phyloP scores from a whole-genome alignment of 768 basidiomycete genomes.

The Boletus huronensis region DNA sequence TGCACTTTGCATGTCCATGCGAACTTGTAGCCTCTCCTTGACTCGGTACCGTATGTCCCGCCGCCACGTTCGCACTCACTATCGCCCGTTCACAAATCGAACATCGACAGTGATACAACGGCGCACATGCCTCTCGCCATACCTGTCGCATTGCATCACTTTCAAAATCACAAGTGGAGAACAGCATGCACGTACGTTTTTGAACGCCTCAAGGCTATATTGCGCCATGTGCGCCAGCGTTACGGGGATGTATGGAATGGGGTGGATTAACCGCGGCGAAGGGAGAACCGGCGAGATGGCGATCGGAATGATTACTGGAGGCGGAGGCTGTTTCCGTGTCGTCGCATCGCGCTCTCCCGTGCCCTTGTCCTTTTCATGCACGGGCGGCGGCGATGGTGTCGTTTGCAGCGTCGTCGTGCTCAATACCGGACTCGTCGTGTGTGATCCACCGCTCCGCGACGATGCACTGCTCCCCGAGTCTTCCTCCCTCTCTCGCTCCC shows the following conservation, averaged over 20 bases:
- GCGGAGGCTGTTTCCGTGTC: constrained; percentile 20
- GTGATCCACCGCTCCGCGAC: constrained; percentile 50
- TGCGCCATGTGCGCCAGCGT: constrained; percentile 52
- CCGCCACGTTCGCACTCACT: constrained; percentile 44
- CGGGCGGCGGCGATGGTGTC: constrained; percentile 72
- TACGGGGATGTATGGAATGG: constrained; percentile 67
- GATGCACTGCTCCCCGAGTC: constrained; percentile 46
- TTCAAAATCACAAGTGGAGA: neutral
- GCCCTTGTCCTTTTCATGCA: constrained; percentile 36
- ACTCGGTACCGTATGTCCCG: constrained; percentile 35
- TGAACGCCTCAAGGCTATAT: constrained; percentile 57
- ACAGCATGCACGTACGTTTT: constrained; percentile 40
- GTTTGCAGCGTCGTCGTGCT: constrained; percentile 73
- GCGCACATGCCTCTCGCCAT: constrained; percentile 73
- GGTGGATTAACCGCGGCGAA: constrained; percentile 55
- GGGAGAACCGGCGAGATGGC: constrained; percentile 60
- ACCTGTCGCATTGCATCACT: constrained; percentile 37
- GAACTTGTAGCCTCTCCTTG: constrained; percentile 19
- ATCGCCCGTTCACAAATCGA: constrained; percentile 70
- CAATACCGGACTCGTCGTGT: constrained; percentile 67
- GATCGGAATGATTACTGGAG: constrained; percentile 33
- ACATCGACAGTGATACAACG: constrained; percentile 69
- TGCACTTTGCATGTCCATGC: neutral
- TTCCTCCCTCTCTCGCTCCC: constrained; percentile 39
- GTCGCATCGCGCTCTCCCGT: constrained; percentile 17